Evolutionary conservation across 2,329 filamentous ascomycete genomes (phyloP).

Genomic region (Nigrospora osmanthi): DNA sequence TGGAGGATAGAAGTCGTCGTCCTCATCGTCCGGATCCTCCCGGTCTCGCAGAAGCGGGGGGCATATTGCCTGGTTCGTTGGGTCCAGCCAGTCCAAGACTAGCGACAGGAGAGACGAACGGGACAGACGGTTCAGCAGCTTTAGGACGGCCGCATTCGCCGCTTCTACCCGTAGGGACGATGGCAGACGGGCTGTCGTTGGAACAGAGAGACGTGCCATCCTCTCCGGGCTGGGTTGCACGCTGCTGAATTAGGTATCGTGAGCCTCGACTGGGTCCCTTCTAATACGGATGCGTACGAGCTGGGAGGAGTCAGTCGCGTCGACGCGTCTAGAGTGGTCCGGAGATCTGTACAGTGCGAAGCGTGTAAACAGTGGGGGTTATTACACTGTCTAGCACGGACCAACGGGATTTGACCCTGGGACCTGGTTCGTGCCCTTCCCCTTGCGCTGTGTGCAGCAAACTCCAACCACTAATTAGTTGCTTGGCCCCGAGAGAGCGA

Average conservation of each 20-base stretch:
- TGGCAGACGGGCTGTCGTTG: conserved; percentile 64
- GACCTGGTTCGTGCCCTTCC: too few relatives aligned
- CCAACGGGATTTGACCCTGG: too few relatives aligned
- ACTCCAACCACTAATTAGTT: too few relatives aligned
- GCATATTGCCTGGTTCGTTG: conserved; percentile 51
- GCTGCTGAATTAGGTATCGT: neutral
- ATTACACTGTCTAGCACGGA: too few relatives aligned
- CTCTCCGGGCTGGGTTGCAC: neutral
- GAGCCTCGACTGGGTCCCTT: too few relatives aligned
- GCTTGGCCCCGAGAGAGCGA: too few relatives aligned
- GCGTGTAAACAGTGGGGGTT: too few relatives aligned
- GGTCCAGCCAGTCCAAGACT: conserved; percentile 69
- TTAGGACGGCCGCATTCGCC: conserved; percentile 55
- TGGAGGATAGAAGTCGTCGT: conserved; percentile 61
- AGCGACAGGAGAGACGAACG: conserved; percentile 65
- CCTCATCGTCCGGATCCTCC: conserved; percentile 42
- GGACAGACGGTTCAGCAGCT: conserved; percentile 62
- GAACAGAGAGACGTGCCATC: conserved; percentile 56
- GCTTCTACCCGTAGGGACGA: conserved; percentile 62
- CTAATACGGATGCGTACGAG: too few relatives aligned
- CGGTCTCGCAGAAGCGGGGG: conserved; percentile 50
- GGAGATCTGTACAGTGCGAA: too few relatives aligned
- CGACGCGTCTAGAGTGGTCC: too few relatives aligned
- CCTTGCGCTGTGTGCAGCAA: too few relatives aligned
- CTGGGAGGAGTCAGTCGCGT: too few relatives aligned